These are phyloP conservation scores for Talaromyces wortmannii DNA, from an alignment of 495 filamentous ascomycete genomes.

Conservation along the genomic window DNA sequence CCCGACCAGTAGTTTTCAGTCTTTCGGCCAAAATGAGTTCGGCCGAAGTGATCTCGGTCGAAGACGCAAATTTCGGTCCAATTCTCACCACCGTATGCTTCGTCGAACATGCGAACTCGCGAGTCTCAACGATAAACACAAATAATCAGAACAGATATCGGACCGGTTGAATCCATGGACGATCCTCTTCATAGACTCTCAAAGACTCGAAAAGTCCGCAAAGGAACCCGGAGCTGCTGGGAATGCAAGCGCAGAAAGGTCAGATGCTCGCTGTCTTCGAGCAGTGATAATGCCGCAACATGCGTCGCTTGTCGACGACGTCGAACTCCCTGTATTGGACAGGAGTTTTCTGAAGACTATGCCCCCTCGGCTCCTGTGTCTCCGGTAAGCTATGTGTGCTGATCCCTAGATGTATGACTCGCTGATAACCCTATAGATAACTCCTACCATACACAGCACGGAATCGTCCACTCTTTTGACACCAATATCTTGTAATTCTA, in stretches of 20 bases:
- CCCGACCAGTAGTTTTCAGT: too few relatives aligned
- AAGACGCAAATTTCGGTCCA: background rate
- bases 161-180: background rate
- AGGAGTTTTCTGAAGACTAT: conserved; percentile 11
- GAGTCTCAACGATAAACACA: background rate
- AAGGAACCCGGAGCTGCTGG: conserved; percentile 14
- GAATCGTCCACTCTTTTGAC: background rate
- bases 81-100: background rate
- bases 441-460: background rate
- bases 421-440: background rate
- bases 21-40: background rate
- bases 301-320: conserved; percentile 10
- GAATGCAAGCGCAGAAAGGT: conserved; percentile 16
- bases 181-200: background rate
- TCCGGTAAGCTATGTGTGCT: background rate
- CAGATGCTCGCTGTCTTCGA: conserved; percentile 8
- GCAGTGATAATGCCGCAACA: background rate
- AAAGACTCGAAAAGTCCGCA: conserved; percentile 4
- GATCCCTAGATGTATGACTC: background rate
- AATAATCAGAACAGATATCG: background rate
- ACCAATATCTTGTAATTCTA: background rate
- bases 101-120: background rate
- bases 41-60: background rate
- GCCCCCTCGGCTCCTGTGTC: background rate
- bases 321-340: conserved; percentile 6